Conservation (phyloP, 1,284 basidiomycete genomes). For the Meira nashicola region DNA sequence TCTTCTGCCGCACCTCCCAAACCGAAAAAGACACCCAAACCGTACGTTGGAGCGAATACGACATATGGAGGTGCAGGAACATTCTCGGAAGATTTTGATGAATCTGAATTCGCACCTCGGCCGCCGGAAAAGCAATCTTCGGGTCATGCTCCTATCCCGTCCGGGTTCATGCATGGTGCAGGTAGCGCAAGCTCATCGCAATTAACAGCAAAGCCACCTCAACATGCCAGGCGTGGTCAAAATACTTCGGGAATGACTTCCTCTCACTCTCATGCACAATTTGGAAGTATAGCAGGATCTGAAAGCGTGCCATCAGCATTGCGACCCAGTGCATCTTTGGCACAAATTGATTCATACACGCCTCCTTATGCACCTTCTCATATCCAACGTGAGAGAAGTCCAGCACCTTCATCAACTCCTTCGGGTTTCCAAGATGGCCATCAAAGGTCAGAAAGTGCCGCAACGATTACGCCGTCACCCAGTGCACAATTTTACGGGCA, state of each 20-base stretch:
- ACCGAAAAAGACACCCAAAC: slow-evolving; percentile 25
- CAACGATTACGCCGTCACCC: neutral
- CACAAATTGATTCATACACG: slow-evolving; percentile 40
- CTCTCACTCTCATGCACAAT: slow-evolving; percentile 8
- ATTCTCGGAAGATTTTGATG: slow-evolving; percentile 31
- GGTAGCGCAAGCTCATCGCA: slow-evolving; percentile 5
- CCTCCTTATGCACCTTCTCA: slow-evolving; percentile 42
- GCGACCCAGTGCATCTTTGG: slow-evolving; percentile 41
- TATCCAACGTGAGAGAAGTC: slow-evolving; percentile 32
- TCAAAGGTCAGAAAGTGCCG: slow-evolving; percentile 12
- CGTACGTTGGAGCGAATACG: slow-evolving; percentile 22
- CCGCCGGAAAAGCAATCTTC: slow-evolving; percentile 22
- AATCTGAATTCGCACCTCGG: slow-evolving; percentile 15
- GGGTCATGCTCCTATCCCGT: slow-evolving; percentile 28
- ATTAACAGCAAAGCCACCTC: neutral
- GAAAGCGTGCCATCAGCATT: slow-evolving; percentile 33
- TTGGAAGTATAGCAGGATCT: slow-evolving; percentile 17
- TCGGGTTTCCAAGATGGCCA: slow-evolving; percentile 1
- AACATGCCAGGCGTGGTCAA: neutral
- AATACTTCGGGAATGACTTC: slow-evolving; percentile 11
- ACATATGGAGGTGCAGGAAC: slow-evolving; percentile 46
- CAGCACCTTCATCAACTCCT: slow-evolving; percentile 21
- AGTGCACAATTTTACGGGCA: neutral
- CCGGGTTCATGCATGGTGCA: slow-evolving; percentile 32
- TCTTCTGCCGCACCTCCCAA: slow-evolving; percentile 42